Percentiles rank a stretch among this genome's conserved stretches.
These are phyloP conservation scores for Ceratopteris richardii DNA, from an alignment of 75 land plant genomes.

Conservation along the genomic window DNA sequence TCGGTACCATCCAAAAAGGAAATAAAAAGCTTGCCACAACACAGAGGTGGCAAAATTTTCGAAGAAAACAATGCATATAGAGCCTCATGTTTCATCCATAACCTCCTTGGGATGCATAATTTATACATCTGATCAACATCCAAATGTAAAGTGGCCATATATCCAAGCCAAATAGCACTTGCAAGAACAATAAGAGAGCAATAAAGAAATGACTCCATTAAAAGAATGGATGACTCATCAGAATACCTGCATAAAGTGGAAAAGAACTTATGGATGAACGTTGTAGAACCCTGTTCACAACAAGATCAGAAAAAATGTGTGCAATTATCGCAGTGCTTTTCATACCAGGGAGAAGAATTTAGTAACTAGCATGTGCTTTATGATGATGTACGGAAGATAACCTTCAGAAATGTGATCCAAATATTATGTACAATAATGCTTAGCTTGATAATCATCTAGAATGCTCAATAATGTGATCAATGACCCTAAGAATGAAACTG, in stretches of 20 bases:
- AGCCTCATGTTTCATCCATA: slow-evolving; percentile 4
- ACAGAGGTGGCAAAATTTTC: slow-evolving; percentile 32
- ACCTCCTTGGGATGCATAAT: not conserved
- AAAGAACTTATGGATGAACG: no score
- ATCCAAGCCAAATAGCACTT: slow-evolving; percentile 5
- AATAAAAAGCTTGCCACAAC: slow-evolving; percentile 16
- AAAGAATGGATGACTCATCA: slow-evolving; percentile 46
- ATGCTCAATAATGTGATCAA: no score
- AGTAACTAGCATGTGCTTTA: no score
- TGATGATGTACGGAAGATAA: no score
- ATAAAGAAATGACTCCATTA: slow-evolving; percentile 43
- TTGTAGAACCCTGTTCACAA: no score
- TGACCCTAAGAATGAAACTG: no score
- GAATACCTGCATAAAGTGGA: slow-evolving; percentile 44
- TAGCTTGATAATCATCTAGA: no score
- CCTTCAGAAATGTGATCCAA: no score
- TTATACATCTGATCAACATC: not conserved
- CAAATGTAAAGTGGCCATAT: not conserved
- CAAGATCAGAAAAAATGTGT: no score
- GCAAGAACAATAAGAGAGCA: slow-evolving; percentile 21
- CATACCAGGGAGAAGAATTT: no score
- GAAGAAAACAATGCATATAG: not conserved
- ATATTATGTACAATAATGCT: no score
- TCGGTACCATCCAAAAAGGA: slow-evolving; percentile 26
- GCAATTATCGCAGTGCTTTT: no score